A percentile compares a stretch with the other conserved stretches of the same genome.
phyloP scores from a whole-genome alignment of 2,329 filamentous ascomycete species.

The Diaporthe caulivora region DNA sequence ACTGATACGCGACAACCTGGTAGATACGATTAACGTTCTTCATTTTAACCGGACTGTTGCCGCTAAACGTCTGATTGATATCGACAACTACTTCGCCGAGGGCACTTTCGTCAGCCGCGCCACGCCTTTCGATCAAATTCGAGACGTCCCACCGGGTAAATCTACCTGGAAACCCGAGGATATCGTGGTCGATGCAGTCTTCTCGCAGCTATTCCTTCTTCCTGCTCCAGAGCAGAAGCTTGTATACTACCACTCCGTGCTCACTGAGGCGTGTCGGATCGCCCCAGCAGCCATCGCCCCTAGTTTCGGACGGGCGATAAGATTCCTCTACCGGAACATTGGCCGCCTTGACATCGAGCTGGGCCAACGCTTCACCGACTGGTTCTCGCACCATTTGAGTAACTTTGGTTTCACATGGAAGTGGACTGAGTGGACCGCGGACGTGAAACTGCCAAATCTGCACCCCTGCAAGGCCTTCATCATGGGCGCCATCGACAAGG shows the following conservation, averaged over 20 bases:
- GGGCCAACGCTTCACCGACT: constrained; percentile 89
- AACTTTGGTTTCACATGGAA: constrained; percentile 99
- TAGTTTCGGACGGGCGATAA: constrained; percentile 90
- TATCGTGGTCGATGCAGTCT: constrained; percentile 96
- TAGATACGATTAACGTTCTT: constrained; percentile 94
- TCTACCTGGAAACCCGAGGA: constrained; percentile 98
- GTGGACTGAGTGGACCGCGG: constrained; percentile 96
- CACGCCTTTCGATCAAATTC: constrained; percentile 90
- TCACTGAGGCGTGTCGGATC: constrained; percentile 96
- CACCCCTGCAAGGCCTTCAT: constrained; percentile 96
- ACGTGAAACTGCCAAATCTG: constrained; percentile 80
- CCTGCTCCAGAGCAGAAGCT: constrained; percentile 91
- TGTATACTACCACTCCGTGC: constrained; percentile 94
- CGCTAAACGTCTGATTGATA: constrained; percentile 90
- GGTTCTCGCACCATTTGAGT: constrained; percentile 97
- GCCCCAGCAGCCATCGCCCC: constrained; percentile 97
- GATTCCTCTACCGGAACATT: constrained; percentile 87
- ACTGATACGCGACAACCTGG: constrained; percentile 84
- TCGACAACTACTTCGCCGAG: constrained; percentile 93
- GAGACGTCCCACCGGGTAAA: constrained; percentile 72
- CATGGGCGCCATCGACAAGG: constrained; percentile 90
- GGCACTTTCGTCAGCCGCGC: constrained; percentile 94
- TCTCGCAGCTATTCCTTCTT: constrained; percentile 92
- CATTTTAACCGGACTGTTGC: constrained; percentile 91
- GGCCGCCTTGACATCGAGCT: constrained; percentile 90